Conservation (phyloP, 1,284 basidiomycete species). For the Pyrrhoderma noxium region DNA sequence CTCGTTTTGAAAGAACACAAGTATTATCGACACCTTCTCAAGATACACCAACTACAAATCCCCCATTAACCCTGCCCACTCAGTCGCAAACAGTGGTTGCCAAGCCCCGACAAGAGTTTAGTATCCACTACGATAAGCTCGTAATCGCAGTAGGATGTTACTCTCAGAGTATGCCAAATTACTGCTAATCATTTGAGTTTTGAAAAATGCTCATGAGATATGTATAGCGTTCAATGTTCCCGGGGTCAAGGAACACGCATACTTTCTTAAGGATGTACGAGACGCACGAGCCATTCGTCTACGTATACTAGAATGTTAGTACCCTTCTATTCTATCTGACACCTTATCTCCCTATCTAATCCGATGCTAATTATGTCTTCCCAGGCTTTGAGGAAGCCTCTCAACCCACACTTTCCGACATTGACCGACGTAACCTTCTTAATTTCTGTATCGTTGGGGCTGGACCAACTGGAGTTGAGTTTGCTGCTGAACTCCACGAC, state of each 20-base stretch:
- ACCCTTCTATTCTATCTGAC: background rate
- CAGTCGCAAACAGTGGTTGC: constrained; percentile 12
- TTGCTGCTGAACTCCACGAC: constrained; percentile 83
- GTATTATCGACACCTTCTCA: background rate
- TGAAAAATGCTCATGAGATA: background rate
- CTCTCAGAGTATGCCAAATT: constrained; percentile 56
- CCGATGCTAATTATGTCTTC: background rate
- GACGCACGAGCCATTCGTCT: constrained; percentile 78
- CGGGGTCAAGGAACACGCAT: constrained; percentile 69
- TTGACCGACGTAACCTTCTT: constrained; percentile 59
- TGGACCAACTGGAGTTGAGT: constrained; percentile 77
- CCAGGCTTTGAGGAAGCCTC: constrained; percentile 75
- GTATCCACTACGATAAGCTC: constrained; percentile 70
- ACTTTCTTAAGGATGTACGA: constrained; percentile 77
- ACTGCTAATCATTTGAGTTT: constrained; percentile 7
- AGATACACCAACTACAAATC: background rate
- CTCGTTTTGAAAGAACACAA: constrained; percentile 13
- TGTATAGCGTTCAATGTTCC: constrained; percentile 54
- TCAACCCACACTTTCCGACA: constrained; percentile 59
- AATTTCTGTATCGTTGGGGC: constrained; percentile 81
- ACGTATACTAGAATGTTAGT: constrained; percentile 65
- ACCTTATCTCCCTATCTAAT: background rate
- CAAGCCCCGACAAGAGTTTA: constrained; percentile 31
- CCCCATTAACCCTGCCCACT: constrained; percentile 7
- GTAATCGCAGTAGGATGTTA: constrained; percentile 83